phyloP scores from a whole-genome alignment of 2,329 filamentous ascomycete species.

The Chrysoporthe austroafricana region DNA sequence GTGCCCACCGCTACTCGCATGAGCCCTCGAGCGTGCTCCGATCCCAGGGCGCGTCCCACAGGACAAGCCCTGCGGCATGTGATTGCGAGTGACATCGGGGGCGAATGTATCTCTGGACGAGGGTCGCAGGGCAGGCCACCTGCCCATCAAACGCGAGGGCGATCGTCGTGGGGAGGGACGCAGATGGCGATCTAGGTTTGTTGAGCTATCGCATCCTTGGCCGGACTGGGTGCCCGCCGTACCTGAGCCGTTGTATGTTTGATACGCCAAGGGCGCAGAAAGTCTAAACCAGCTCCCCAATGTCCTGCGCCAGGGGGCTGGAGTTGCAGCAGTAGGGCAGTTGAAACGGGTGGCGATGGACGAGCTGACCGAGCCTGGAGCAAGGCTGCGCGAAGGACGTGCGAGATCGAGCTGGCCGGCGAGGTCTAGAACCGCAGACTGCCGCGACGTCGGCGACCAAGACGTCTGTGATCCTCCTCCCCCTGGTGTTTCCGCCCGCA shows the following conservation, averaged over 20 bases:
- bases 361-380: neutral
- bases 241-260: constrained; percentile 17
- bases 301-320: neutral
- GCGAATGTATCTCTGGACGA: neutral
- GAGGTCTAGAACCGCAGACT: neutral
- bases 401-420: neutral
- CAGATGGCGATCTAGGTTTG: constrained; percentile 1
- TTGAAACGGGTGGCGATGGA: neutral
- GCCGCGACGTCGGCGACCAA: neutral
- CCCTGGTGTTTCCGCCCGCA: constrained; percentile 9
- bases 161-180: neutral
- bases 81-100: constrained; percentile 21
- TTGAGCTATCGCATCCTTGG: constrained; percentile 24
- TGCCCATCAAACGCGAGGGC: constrained; percentile 2
- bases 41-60: constrained; percentile 3
- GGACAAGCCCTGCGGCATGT: constrained; percentile 22
- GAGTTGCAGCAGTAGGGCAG: neutral
- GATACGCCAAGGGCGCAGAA: constrained; percentile 15
- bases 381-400: neutral
- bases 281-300: neutral
- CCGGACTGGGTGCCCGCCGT: constrained; percentile 1
- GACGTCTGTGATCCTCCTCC: neutral
- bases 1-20: neutral
- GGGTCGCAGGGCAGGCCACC: neutral
- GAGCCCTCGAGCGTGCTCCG: constrained; percentile 3